Evolutionary conservation across 768 basidiomycete species (phyloP).

Genomic region (Leccinum incarnatum): DNA sequence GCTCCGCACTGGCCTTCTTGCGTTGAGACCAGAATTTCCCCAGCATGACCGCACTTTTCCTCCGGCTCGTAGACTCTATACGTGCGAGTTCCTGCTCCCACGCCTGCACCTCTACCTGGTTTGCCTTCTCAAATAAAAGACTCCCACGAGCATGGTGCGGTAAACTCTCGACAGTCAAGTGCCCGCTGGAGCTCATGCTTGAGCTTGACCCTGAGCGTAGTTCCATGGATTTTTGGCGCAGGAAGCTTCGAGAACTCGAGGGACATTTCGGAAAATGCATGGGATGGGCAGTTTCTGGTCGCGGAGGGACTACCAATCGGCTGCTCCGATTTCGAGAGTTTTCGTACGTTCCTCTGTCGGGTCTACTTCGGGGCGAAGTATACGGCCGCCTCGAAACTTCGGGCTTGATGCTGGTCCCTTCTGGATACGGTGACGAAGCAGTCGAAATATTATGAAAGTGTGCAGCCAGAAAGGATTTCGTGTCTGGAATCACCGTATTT

Average conservation of each 20-base stretch:
- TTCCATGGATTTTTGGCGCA: conserved; percentile 23
- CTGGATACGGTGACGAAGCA: conserved; percentile 31
- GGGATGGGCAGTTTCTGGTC: conserved; percentile 31
- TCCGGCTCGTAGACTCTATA: conserved; percentile 62
- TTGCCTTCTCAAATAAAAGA: conserved; percentile 29
- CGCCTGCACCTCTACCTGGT: conserved; percentile 46
- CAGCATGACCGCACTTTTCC: conserved; percentile 39
- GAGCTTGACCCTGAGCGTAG: conserved; percentile 34
- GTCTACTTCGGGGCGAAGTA: conserved; percentile 60
- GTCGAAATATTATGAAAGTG: conserved; percentile 31
- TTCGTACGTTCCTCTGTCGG: conserved; percentile 17
- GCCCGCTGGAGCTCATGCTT: conserved; percentile 49
- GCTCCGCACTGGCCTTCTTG: conserved; percentile 26
- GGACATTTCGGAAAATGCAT: conserved; percentile 12
- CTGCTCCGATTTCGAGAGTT: conserved; percentile 13
- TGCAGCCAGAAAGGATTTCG: conserved; percentile 7
- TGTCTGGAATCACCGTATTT: conserved; percentile 2
- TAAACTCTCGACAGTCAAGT: conserved; percentile 17
- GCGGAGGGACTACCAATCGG: conserved; percentile 14
- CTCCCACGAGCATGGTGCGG: conserved; percentile 14
- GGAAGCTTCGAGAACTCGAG: conserved; percentile 12
- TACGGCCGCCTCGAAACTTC: conserved; percentile 56
- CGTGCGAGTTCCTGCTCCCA: conserved; percentile 79
- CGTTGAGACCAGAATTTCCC: conserved; percentile 27
- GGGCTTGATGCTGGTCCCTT: conserved; percentile 25